phyloP scores from a whole-genome alignment of 2,329 filamentous ascomycete genomes.

The Metarhizium humberi region DNA sequence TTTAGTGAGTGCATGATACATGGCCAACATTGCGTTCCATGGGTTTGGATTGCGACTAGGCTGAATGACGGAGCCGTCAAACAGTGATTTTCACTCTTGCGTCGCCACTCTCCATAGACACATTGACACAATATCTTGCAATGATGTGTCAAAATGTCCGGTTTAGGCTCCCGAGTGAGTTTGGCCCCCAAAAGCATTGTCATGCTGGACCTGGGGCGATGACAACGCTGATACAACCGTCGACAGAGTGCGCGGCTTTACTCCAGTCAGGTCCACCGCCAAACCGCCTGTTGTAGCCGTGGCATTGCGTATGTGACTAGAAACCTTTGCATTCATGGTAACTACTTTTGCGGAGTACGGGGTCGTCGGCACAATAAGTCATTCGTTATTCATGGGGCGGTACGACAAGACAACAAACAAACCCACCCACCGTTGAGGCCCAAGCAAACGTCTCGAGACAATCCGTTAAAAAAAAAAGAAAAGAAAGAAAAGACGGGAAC shows the following conservation, averaged over 20 bases:
- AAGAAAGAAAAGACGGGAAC: not conserved
- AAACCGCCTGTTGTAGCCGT: too few relatives aligned
- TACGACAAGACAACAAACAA: too few relatives aligned
- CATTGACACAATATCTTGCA: not conserved
- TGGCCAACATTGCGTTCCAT: not conserved
- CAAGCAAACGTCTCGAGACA: too few relatives aligned
- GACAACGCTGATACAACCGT: not conserved
- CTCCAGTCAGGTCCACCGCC: too few relatives aligned
- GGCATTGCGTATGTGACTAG: too few relatives aligned
- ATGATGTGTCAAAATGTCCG: not conserved
- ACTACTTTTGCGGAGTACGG: too few relatives aligned
- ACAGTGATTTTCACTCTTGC: not conserved
- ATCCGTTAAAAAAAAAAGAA: not conserved
- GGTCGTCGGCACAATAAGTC: too few relatives aligned
- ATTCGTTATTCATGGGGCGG: too few relatives aligned
- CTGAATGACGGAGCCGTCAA: not conserved
- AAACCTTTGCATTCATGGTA: too few relatives aligned
- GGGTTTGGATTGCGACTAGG: not conserved
- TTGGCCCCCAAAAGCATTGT: not conserved
- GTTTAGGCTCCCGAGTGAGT: not conserved
- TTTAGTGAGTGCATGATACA: not conserved
- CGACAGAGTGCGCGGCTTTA: not conserved
- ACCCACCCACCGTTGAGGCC: too few relatives aligned
- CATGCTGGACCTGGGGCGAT: not conserved
- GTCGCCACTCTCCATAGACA: too few relatives aligned